Conservation (phyloP, 371 early-diverging fungal genomes). For the Mucor piriformis region DNA sequence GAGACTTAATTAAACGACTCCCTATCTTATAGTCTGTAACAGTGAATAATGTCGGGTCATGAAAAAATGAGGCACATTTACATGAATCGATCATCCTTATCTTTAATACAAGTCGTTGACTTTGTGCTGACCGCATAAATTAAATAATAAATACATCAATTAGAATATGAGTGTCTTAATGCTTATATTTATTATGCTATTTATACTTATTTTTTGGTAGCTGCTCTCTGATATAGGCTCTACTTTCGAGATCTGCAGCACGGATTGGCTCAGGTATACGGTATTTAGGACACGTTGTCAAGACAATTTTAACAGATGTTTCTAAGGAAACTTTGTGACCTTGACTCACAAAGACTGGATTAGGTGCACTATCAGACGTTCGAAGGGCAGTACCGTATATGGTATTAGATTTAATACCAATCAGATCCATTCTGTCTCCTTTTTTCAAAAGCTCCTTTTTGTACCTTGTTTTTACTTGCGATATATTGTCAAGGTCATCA, state of each 20-base stretch:
- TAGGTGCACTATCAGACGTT: conserved; percentile 51
- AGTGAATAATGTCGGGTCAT: too few species aligned
- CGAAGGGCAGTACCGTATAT: conserved; percentile 69
- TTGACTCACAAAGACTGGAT: conserved; percentile 86
- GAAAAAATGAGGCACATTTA: too few species aligned
- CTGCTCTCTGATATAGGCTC: conserved; percentile 20
- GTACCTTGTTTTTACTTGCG: conserved; percentile 24
- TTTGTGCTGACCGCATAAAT: too few species aligned
- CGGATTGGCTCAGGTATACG: conserved; percentile 92
- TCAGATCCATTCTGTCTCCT: conserved; percentile 44
- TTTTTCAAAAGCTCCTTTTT: conserved; percentile 30
- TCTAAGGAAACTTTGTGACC: conserved; percentile 79
- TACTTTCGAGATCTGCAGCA: conserved; percentile 66
- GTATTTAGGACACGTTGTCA: conserved; percentile 59
- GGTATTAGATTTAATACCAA: conserved; percentile 43
- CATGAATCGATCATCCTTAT: too few species aligned
- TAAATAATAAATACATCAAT: too few species aligned
- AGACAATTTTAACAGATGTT: conserved; percentile 68
- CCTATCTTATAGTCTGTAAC: too few species aligned
- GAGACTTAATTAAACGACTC: too few species aligned
- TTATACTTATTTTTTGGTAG: background rate
- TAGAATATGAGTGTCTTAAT: too few species aligned
- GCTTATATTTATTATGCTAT: background rate
- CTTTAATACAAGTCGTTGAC: too few species aligned
- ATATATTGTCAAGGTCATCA: conserved; percentile 33